phyloP scores from a whole-genome alignment of 1,139 yeast species.

The Kurtzmaniella natalensis region DNA sequence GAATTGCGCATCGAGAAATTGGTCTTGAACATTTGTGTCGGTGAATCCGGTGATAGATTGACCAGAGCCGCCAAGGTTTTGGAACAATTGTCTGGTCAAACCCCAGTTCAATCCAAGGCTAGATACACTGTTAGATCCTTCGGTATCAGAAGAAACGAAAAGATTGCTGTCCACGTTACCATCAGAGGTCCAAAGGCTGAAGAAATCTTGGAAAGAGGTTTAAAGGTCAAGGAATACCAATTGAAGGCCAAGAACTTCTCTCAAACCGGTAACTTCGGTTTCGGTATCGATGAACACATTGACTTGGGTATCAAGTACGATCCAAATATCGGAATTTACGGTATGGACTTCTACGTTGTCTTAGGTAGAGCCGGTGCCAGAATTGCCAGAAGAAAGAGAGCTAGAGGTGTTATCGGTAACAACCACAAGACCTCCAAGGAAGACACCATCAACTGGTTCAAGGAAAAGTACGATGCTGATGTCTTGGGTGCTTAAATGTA shows the following conservation, averaged over 20 bases:
- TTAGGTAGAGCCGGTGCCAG: slow-evolving; percentile 99
- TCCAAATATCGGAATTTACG: slow-evolving; percentile 99
- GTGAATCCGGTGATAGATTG: slow-evolving; percentile 99
- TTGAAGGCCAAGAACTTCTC: slow-evolving; percentile 92
- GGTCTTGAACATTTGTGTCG: slow-evolving; percentile 99
- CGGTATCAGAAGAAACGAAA: slow-evolving; percentile 99
- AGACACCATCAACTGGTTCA: slow-evolving; percentile 98
- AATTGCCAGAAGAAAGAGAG: slow-evolving; percentile 98
- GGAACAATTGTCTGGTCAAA: slow-evolving; percentile 99
- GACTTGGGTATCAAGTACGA: slow-evolving; percentile 99
- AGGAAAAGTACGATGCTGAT: slow-evolving; percentile 99
- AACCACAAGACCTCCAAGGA: slow-evolving; percentile 88
- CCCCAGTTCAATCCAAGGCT: slow-evolving; percentile 99
- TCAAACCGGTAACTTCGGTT: slow-evolving; percentile 99
- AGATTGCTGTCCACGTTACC: slow-evolving; percentile 98
- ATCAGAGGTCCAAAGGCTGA: slow-evolving; percentile 99
- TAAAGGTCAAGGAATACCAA: slow-evolving; percentile 99
- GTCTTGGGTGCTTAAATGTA: slow-evolving; percentile 64
- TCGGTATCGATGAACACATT: slow-evolving; percentile 99
- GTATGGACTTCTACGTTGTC: slow-evolving; percentile 99
- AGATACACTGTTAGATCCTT: slow-evolving; percentile 99
- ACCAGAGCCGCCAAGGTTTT: slow-evolving; percentile 99
- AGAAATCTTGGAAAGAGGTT: slow-evolving; percentile 99
- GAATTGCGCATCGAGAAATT: slow-evolving; percentile 98
- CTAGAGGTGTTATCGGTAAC: slow-evolving; percentile 85